These are phyloP conservation scores for Russula sp. DNA, from an alignment of 768 basidiomycete species.

Conservation along the genomic window DNA sequence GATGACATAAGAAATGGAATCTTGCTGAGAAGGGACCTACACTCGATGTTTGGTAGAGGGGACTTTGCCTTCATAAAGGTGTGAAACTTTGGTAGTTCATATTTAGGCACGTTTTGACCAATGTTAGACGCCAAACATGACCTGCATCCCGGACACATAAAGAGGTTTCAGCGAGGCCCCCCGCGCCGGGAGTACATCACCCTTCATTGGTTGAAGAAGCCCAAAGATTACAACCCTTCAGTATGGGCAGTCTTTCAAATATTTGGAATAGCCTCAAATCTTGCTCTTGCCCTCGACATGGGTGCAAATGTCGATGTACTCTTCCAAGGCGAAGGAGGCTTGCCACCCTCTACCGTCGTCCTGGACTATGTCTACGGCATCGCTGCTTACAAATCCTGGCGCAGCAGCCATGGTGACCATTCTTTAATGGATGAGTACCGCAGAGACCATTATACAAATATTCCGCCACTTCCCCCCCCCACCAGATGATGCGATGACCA, in stretches of 20 bases:
- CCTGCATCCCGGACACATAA: neutral
- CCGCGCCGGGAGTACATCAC: neutral
- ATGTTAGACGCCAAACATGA: conserved; percentile 3
- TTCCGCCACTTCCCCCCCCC: neutral
- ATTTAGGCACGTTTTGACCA: neutral
- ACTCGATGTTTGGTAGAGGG: neutral
- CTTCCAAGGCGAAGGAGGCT: neutral
- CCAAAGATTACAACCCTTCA: neutral
- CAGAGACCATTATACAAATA: neutral
- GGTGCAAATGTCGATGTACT: neutral
- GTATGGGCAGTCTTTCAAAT: neutral
- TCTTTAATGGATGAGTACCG: neutral
- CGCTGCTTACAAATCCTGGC: neutral
- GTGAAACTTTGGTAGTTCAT: neutral
- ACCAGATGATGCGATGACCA: too few relatives aligned
- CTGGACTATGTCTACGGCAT: neutral
- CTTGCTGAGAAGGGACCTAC: neutral
- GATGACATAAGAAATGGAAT: neutral
- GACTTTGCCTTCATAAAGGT: neutral
- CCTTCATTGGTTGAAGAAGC: neutral
- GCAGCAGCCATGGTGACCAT: neutral
- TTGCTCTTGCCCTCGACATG: accelerated
- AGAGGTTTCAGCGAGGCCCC: neutral
- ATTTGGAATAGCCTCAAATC: neutral
- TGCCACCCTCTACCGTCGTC: neutral